phyloP scores from a whole-genome alignment of 768 basidiomycete genomes.

The Rhodotorula paludigena region DNA sequence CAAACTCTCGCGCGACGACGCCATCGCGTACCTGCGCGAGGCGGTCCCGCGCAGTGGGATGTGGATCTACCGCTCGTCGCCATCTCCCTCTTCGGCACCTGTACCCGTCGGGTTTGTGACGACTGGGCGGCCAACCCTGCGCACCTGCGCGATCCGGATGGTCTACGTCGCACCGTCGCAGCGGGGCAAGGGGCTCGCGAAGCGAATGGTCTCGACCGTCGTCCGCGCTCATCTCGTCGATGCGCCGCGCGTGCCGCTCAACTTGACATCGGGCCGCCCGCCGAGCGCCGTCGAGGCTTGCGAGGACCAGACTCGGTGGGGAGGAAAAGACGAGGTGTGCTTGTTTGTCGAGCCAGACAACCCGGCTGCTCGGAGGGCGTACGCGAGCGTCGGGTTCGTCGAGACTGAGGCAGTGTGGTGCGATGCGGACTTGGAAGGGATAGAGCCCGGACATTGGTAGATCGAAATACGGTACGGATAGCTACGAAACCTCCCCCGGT shows the following conservation, averaged over 20 bases:
- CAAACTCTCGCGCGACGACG: not conserved
- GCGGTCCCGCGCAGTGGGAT: not conserved
- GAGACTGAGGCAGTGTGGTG: slow-evolving; percentile 3
- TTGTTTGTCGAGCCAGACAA: slow-evolving; percentile 19
- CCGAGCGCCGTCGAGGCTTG: not conserved
- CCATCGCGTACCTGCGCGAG: not conserved
- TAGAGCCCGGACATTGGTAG: slow-evolving; percentile 16
- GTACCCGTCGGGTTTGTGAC: slow-evolving; percentile 13
- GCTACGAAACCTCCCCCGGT: too few relatives aligned
- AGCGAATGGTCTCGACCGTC: slow-evolving; percentile 1
- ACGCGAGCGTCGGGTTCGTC: slow-evolving; percentile 5
- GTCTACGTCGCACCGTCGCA: not conserved
- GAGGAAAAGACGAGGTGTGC: slow-evolving; percentile 24
- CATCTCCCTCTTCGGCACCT: not conserved
- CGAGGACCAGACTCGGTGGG: slow-evolving; percentile 3
- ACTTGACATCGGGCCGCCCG: not conserved
- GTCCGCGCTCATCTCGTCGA: slow-evolving; percentile 12
- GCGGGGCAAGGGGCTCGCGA: slow-evolving; percentile 6
- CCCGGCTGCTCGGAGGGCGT: not conserved
- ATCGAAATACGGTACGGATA: not conserved
- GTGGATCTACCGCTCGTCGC: slow-evolving; percentile 22
- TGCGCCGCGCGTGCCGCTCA: not conserved
- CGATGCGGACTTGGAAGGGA: not conserved
- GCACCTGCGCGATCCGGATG: slow-evolving; percentile 17
- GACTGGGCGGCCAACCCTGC: slow-evolving; percentile 16